Evolutionary conservation across 768 basidiomycete species (phyloP).

Genomic region (Leccinellum rugosiceps): DNA sequence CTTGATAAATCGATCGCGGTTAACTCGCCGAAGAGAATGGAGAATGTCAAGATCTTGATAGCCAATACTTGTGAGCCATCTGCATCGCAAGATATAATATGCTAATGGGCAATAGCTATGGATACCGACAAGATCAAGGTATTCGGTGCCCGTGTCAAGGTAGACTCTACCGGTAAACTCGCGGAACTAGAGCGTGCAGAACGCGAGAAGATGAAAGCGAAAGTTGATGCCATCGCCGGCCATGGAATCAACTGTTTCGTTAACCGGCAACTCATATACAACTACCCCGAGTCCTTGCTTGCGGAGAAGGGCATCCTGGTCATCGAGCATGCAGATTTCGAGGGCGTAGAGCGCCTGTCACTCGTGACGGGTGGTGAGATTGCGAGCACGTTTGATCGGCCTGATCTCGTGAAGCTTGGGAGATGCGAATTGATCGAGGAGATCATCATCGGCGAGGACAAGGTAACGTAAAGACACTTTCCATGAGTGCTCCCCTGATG

Average conservation of each 20-base stretch:
- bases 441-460: slow-evolving; percentile 99
- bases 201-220: slow-evolving; percentile 98
- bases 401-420: slow-evolving; percentile 90
- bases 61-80: slow-evolving; percentile 87
- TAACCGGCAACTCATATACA: slow-evolving; percentile 98
- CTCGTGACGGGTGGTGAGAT: slow-evolving; percentile 98
- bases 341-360: slow-evolving; percentile 94
- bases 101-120: slow-evolving; percentile 65
- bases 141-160: slow-evolving; percentile 94
- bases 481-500: background rate
- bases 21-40: slow-evolving; percentile 91
- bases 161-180: slow-evolving; percentile 93
- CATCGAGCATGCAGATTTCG: slow-evolving; percentile 98
- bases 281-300: slow-evolving; percentile 96
- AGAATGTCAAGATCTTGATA: slow-evolving; percentile 94
- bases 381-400: slow-evolving; percentile 89
- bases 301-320: slow-evolving; percentile 92
- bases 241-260: slow-evolving; percentile 85
- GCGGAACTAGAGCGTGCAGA: slow-evolving; percentile 98
- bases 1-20: slow-evolving; percentile 93
- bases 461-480: slow-evolving; percentile 47
- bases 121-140: slow-evolving; percentile 99
- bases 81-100: background rate
- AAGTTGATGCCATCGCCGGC: slow-evolving; percentile 94
- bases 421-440: slow-evolving; percentile 95